Evolutionary conservation across 192 early-diverging fungal genomes (phyloP), one percentile per base, ranked within the genome.

Genomic region (Polychytrium aggregatum): DNA sequence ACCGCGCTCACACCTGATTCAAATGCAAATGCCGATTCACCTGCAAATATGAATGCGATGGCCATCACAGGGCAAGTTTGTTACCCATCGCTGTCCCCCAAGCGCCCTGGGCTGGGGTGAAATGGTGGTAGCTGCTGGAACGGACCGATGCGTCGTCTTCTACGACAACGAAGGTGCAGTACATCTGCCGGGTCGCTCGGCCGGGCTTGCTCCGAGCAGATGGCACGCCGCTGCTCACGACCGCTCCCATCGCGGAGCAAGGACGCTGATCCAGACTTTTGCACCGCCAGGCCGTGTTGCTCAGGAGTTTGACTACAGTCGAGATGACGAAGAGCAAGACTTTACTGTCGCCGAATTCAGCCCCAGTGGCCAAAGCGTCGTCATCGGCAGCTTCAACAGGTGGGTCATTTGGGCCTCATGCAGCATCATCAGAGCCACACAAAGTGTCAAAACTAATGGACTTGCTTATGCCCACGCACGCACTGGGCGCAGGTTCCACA

Each of bases 241-340:
- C n/a, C n/a, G n/a, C 22, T n/a, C 41, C 9, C 8, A 20, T n/a
- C 13, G 10, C 20, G 7, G 13, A 10, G 10, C 41, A 43, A 50
- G 14, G 49, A 9, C n/a, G 0, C 1, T 44, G 20, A 14, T 44
- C 27, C 10, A 44, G 14, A 0, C 1, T 1, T 48, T 21, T 53
- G 35, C 16, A 8, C 22, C 11, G 4, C 1, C 38, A 71, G 76
- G 77, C 16, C 62, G 63, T 16, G 57, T 65, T 0, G 16, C 63
- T 10, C 71, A 78, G 37, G 65, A 79, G 39, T 79, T 79, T 61
- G 74, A 79, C 46, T 79, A 78, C 59, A 55, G 55, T 24, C 42
- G 56, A 2, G 72, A 81, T 39, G 65, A 70, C 18, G 71, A 73
- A 16, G 70, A 71, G 53, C 65, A 67, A 30, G 78, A 81, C 37